Conservation (phyloP, 2,329 filamentous ascomycete species). For the Cladorrhinum sp. region DNA sequence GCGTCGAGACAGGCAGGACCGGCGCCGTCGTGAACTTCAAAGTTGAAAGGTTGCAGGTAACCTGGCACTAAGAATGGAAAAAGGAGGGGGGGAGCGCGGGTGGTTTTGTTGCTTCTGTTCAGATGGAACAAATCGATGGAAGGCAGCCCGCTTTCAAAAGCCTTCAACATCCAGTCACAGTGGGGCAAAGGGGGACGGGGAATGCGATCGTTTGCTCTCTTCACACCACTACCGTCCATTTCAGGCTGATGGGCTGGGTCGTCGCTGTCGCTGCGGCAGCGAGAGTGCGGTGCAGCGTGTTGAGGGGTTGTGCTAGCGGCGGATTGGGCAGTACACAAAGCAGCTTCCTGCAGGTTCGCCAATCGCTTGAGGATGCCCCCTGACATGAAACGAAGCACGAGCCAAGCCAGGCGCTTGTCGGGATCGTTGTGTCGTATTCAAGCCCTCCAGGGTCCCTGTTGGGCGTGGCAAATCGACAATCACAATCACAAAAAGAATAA, state of each 20-base stretch:
- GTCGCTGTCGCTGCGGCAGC: conserved; percentile 3
- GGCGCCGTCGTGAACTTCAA: background rate
- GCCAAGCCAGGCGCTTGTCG: conserved; percentile 25
- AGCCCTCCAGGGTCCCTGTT: conserved; percentile 4
- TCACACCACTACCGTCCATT: background rate
- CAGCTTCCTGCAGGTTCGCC: conserved; percentile 18
- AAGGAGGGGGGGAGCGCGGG: background rate
- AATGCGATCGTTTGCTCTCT: conserved; percentile 5
- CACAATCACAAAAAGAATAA: background rate
- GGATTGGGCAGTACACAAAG: conserved; percentile 24
- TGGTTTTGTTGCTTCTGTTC: conserved; percentile 1
- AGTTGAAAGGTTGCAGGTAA: background rate
- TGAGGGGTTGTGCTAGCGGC: conserved; percentile 12
- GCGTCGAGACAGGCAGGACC: conserved; percentile 2
- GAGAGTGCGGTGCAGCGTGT: conserved; percentile 10
- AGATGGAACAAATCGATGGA: background rate
- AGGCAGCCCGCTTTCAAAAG: background rate
- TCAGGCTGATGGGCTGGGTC: conserved; percentile 16
- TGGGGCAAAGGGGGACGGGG: conserved; percentile 1
- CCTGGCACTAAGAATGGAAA: background rate
- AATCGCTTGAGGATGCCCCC: conserved; percentile 23
- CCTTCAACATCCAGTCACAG: background rate
- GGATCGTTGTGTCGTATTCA: conserved; percentile 15
- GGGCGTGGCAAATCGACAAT: background rate
- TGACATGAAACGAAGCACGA: conserved; percentile 29